Evolutionary conservation across 768 basidiomycete genomes (phyloP), one percentile per base, ranked within the genome.

Genomic region (Lactarius akahatsu): DNA sequence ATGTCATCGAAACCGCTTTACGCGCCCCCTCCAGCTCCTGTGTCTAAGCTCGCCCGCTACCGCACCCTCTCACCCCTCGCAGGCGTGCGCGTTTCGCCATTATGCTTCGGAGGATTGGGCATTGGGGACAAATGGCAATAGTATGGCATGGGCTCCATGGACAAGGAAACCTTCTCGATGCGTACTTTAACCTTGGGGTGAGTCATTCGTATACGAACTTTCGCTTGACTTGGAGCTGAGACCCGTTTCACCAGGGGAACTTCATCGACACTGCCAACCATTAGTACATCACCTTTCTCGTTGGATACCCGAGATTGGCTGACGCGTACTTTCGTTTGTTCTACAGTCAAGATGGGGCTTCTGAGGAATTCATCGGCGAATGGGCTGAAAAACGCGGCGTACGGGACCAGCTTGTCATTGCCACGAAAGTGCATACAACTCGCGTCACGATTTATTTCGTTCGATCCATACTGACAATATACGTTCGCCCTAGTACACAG

Each of bases 141-240:
- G 4, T 57, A 20, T 57, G 59, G 78, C 30, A 67, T 77, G 77
- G 82, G 83, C 23, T 60, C 70, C 5, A 81, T 81, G 77, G 66
- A 73, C 71, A 82, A 82, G 73, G 77, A 78, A 40, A 62, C 71
- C 23, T 84, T 10, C 76, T 84, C 20, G 82, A 85, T 52, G 77
- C 79, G 10, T 82, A 68, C 71, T 77, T 74, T 54, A 75, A 79
- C 9, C 76, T 76, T 1, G 82, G 82, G 9, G 82, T 83, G 57
- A 2, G 60, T 40, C 20, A 32, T 47, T 4, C n/a, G n/a, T 10
- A 23, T 32, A 18, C 9, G n/a, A 5, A 11, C 10, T 23, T 47
- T 5, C 10, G 3, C 45, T 4, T 23, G 45, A 11, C 6, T 1
- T 18, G 28, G 23, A 16, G 2, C 54, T 65, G 20, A 63, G 16